These are phyloP conservation scores for Microbotryomycetes sp. DNA, from an alignment of 1,284 basidiomycete genomes.

Conservation along the genomic window DNA sequence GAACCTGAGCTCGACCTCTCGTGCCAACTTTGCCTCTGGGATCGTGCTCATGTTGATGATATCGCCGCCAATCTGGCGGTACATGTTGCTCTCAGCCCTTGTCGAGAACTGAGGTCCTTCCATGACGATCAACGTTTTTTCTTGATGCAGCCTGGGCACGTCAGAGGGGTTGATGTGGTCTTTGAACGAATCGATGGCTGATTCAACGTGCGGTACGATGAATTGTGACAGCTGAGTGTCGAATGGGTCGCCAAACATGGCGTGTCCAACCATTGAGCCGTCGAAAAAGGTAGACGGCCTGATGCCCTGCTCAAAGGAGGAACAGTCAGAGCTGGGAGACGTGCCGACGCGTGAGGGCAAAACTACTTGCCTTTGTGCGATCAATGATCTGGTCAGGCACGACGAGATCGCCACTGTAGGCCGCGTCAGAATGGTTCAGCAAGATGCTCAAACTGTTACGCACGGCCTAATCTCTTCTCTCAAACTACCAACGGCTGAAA, in stretches of 20 bases:
- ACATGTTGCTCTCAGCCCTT: conserved; percentile 90
- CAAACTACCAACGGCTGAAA: conserved; percentile 93
- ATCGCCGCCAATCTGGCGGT: conserved; percentile 85
- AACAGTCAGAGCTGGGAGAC: neutral
- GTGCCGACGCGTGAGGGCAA: neutral
- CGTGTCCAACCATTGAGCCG: conserved; percentile 77
- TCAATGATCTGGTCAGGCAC: conserved; percentile 93
- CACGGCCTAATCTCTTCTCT: conserved; percentile 68
- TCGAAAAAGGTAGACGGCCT: conserved; percentile 82
- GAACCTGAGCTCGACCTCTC: conserved; percentile 87
- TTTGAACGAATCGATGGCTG: conserved; percentile 53
- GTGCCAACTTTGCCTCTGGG: conserved; percentile 89
- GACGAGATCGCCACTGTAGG: conserved; percentile 60
- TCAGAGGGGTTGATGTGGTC: conserved; percentile 46
- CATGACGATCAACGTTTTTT: conserved; percentile 89
- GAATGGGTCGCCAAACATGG: conserved; percentile 74
- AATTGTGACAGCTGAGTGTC: conserved; percentile 55
- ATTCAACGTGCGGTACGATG: conserved; percentile 59
- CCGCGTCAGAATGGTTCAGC: neutral
- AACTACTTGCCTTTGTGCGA: conserved; percentile 57
- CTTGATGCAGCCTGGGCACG: conserved; percentile 55
- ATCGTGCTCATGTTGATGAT: conserved; percentile 83
- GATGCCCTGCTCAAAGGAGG: conserved; percentile 14
- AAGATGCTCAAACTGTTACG: neutral
- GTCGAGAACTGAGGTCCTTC: conserved; percentile 79